Evolutionary conservation across 2,329 filamentous ascomycete species (phyloP).

Genomic region (Pseudogymnoascus sp.): DNA sequence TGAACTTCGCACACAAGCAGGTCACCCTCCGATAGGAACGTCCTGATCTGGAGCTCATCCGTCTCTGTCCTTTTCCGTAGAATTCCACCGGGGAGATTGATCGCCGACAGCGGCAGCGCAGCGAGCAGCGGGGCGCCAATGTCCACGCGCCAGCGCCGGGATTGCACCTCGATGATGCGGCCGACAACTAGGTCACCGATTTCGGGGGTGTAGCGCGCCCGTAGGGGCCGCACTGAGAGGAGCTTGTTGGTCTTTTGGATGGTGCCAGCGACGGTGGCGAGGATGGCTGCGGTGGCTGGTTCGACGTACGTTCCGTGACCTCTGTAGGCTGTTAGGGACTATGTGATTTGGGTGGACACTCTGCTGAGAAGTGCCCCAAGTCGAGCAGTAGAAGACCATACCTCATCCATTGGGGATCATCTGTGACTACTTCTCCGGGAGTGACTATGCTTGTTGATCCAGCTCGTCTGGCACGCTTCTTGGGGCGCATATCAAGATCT

Average conservation of each 20-base stretch:
- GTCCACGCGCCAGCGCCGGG: constrained; percentile 89
- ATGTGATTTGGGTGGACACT: not conserved
- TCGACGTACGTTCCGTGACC: constrained; percentile 87
- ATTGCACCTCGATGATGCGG: constrained; percentile 90
- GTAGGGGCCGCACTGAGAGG: constrained; percentile 81
- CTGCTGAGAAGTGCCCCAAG: not conserved
- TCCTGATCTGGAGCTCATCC: constrained; percentile 93
- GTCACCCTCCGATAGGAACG: constrained; percentile 95
- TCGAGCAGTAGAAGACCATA: constrained; percentile 26
- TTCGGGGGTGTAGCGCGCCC: constrained; percentile 88
- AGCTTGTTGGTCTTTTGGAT: constrained; percentile 95
- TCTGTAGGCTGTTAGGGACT: constrained; percentile 38
- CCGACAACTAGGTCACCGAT: constrained; percentile 95
- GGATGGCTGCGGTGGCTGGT: constrained; percentile 59
- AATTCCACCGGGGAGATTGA: constrained; percentile 92
- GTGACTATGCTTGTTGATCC: constrained; percentile 61
- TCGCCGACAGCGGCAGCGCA: constrained; percentile 75
- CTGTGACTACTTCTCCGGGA: constrained; percentile 80
- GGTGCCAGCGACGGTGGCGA: constrained; percentile 84
- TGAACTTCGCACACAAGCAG: constrained; percentile 93
- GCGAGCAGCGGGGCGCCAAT: constrained; percentile 84
- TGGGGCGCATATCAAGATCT: constrained; percentile 38
- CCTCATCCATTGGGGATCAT: constrained; percentile 96
- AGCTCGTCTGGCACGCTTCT: constrained; percentile 35
- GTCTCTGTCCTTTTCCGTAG: constrained; percentile 86